Percentiles rank a stretch among this genome's conserved stretches.
Evolutionary conservation across 2,329 filamentous ascomycete species (phyloP).

Genomic region (Zasmidium citrigriseum): DNA sequence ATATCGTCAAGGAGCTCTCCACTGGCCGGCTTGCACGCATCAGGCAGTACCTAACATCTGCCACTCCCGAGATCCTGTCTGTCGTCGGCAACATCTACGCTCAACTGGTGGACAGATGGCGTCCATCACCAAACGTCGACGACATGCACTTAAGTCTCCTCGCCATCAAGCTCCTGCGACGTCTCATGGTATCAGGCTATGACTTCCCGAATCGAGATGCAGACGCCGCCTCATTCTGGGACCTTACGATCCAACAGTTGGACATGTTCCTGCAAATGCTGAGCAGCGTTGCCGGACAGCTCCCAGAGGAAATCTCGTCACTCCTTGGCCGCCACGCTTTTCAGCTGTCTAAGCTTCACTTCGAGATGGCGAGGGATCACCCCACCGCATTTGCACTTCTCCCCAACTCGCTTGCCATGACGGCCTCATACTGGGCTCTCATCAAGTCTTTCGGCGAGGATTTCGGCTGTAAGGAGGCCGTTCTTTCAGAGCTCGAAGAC

Average conservation of each 20-base stretch:
- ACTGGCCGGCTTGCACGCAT: constrained; percentile 75
- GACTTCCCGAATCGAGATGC: constrained; percentile 79
- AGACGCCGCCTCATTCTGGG: constrained; percentile 79
- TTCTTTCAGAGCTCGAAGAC: constrained; percentile 28
- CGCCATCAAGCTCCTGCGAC: constrained; percentile 76
- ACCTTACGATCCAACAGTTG: constrained; percentile 73
- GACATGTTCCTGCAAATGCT: constrained; percentile 64
- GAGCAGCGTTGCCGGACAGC: constrained; percentile 44
- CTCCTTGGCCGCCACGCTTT: constrained; percentile 82
- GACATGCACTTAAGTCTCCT: constrained; percentile 76
- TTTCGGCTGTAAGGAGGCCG: constrained; percentile 58
- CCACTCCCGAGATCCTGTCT: constrained; percentile 81
- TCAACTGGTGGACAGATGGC: constrained; percentile 71
- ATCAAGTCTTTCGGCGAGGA: constrained; percentile 74
- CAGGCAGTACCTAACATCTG: constrained; percentile 72
- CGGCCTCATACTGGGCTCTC: constrained; percentile 82
- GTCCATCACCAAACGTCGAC: constrained; percentile 34
- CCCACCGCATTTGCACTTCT: constrained; percentile 81
- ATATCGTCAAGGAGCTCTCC: constrained; percentile 87
- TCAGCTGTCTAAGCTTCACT: constrained; percentile 88
- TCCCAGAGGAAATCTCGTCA: constrained; percentile 4
- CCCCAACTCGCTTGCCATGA: constrained; percentile 74
- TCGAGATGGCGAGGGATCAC: constrained; percentile 79
- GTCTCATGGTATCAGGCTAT: constrained; percentile 78
- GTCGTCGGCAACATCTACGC: constrained; percentile 75